Percentiles rank a stretch among this genome's conserved stretches.
phyloP scores from a whole-genome alignment of 2,329 filamentous ascomycete species.

The Mycocentrospora acerina region DNA sequence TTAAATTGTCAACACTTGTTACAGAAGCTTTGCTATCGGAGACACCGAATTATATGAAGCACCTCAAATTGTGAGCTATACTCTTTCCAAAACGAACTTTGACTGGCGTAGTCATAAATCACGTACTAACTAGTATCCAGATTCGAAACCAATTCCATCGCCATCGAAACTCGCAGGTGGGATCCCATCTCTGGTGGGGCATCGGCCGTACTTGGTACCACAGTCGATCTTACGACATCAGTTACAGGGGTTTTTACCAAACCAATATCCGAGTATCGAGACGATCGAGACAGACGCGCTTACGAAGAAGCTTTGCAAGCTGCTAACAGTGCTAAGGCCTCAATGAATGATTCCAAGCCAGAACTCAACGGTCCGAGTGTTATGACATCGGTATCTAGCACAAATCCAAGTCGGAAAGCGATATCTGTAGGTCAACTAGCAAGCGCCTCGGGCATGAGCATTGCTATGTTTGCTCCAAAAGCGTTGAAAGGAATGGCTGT shows the following conservation, averaged over 20 bases:
- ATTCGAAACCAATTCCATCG: conserved; percentile 19
- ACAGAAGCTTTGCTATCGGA: too few relatives aligned
- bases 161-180: conserved; percentile 43
- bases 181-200: conserved; percentile 68
- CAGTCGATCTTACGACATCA: conserved; percentile 59
- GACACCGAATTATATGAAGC: conserved; percentile 65
- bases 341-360: background rate
- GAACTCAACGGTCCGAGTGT: background rate
- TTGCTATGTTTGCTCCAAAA: conserved; percentile 13
- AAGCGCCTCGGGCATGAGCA: conserved; percentile 8
- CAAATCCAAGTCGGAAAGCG: conserved; percentile 4
- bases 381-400: background rate
- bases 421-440: conserved; percentile 6
- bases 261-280: conserved; percentile 12
- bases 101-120: background rate
- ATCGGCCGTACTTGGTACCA: conserved; percentile 57
- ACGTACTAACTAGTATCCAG: conserved; percentile 5
- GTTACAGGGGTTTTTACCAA: conserved; percentile 56
- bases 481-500: conserved; percentile 43
- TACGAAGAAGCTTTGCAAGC: too few relatives aligned
- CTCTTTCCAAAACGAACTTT: background rate
- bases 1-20: too few relatives aligned
- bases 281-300: conserved; percentile 7
- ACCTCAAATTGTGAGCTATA: conserved; percentile 65
- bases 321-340: too few relatives aligned